Evolutionary conservation across 208 protist species (phyloP), one percentile per base, ranked within the genome.

Genomic region (Wallacemonas sp.): DNA sequence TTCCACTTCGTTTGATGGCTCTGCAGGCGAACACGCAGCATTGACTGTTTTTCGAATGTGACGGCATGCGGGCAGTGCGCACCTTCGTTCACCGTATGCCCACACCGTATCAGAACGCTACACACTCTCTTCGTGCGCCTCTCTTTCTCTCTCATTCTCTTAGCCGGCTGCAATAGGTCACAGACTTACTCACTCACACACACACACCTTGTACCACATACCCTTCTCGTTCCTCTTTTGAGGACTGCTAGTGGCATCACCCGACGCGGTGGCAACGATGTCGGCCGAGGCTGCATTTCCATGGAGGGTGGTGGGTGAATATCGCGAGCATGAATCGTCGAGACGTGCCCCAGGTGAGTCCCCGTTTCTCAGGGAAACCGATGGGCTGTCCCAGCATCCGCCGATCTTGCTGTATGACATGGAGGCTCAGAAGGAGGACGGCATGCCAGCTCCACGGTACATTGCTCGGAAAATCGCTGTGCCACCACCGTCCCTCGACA

Each of bases 381-480:
- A 57, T 37, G 50, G 30, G 9, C 19, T 57, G 29, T 44, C 17
- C 15, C 53, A 68, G 32, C 42, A 67, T 33, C 37, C 64, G 22
- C 67, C 73, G 17, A 74, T 79, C 39, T 45, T 79, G 34, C 24
- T 79, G 6, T 81, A 76, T 38, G 75, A 81, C 33, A 76, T 70
- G 41, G 58, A 37, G 24, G 8, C 6, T 27, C 29, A n/a, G 17
- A 33, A 3, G 6, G 58, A 37, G 58, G 24, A 61, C 19, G 54
- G 54, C 54, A 61, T 42, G 36, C 36, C 36, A 33, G 64, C 63
- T 63, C 59, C 79, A 32, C 73, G 71, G 6, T 87, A 84, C 69
- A 62, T 87, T 12, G 84, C 78, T 1, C 46, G 64, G 22, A 81
- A 77, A 37, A 75, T 87, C 21, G 48, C 52, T 37, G 81, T 87